Evolutionary conservation across 805 yeast genomes (phyloP).

Genomic region (Yamadazyma insecticola): DNA sequence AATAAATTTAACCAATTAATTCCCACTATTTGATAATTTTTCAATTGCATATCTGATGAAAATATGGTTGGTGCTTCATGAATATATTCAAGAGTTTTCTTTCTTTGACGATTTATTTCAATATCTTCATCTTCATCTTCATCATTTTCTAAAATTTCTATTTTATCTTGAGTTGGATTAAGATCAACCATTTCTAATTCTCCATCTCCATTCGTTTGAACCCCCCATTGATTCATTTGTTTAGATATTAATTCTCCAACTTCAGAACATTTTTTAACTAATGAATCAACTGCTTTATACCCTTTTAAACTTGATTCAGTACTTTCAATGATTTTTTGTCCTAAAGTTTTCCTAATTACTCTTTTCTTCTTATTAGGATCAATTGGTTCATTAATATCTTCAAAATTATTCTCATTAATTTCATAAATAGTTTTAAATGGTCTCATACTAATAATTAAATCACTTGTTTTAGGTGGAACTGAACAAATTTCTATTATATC

Average conservation of each 20-base stretch:
- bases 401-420: constrained; percentile 56
- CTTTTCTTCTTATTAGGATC: constrained; percentile 28
- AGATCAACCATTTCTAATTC: constrained; percentile 62
- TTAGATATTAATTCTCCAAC: constrained; percentile 66
- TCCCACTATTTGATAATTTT: constrained; percentile 95
- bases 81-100: constrained; percentile 41
- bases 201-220: constrained; percentile 63
- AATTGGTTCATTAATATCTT: constrained; percentile 15
- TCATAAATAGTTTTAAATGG: constrained; percentile 62
- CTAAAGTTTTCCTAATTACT: constrained; percentile 49
- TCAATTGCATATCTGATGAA: constrained; percentile 60
- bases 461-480: constrained; percentile 63
- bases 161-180: constrained; percentile 25
- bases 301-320: constrained; percentile 73
- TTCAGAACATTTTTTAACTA: constrained; percentile 76
- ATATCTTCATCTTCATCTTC: constrained; percentile 30
- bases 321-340: constrained; percentile 69
- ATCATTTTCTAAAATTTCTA: constrained; percentile 16
- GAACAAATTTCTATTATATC: constrained; percentile 81
- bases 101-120: constrained; percentile 23
- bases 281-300: constrained; percentile 90
- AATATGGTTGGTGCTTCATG: constrained; percentile 68
- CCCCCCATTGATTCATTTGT: constrained; percentile 86
- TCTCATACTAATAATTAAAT: constrained; percentile 56
- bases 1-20: constrained; percentile 85